Evolutionary conservation across 2,329 filamentous ascomycete species (phyloP), one percentile per base, ranked within the genome.

Genomic region (Fusarium algeriense): DNA sequence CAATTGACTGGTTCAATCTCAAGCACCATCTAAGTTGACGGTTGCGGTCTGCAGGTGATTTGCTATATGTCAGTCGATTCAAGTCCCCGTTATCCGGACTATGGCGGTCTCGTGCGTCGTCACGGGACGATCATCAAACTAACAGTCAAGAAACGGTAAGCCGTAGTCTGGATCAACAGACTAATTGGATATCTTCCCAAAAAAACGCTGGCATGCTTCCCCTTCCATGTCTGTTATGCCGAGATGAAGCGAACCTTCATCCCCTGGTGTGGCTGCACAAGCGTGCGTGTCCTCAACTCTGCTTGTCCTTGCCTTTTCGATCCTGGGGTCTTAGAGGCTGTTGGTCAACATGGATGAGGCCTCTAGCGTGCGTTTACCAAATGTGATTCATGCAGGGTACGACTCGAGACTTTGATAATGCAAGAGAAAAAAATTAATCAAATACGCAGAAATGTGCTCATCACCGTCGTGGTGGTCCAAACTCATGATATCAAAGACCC

Each of bases 351-450:
- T 59, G 67, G 63, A 50, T 55, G 63, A 45, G 26, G 38, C 43
- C 53, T 53, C 46, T 67, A 62, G 63, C 35, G 46, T 40, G 40
- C 44, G 32, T 60, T 50, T 48, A 57, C 28, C 41, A 63, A 60
- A 61, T 65, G 70, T 73, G 73, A 76, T 76, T 74, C 72, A 75
- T 76, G 74, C 74, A 75, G 23, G 63, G 56, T 73, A 73, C 70
- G 74, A 76, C 70, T 76, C 74, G 69, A 57, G 57, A 44, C 26
- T 55, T 28, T 40, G 45, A 63, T 50, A 49, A 53, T 20, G 37
- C 34, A 54, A 30, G 23, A 38, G 13, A 58, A 35, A 30, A 15
- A 58, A 35, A 23, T 23, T 40, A 35, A 28, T 30, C 44, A 44
- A 30, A n/a, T 19, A 43, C 17, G 35, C 35, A 59, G 30, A 54